These are phyloP conservation scores for Ceratobasidium papillatum DNA, from an alignment of 1,284 basidiomycete genomes.

Conservation along the genomic window DNA sequence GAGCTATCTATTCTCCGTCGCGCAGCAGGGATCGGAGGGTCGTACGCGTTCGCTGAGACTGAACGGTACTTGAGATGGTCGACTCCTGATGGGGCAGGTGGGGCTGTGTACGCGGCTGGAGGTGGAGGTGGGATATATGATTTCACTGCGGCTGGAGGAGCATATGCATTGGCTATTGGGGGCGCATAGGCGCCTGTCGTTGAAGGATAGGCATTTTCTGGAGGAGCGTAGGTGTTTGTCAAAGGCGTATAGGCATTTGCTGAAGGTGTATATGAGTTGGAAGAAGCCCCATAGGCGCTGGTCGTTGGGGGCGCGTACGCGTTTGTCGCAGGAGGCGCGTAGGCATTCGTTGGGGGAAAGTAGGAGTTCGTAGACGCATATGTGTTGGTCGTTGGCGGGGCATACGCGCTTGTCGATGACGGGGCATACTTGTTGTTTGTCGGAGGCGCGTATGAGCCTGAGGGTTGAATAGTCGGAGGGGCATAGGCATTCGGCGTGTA, in stretches of 20 bases:
- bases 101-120: constrained; percentile 42
- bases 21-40: constrained; percentile 68
- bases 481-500: constrained; percentile 41
- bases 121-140: constrained; percentile 51
- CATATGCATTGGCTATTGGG: constrained; percentile 4
- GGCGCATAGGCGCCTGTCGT: constrained; percentile 33
- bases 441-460: constrained; percentile 45
- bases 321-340: constrained; percentile 37
- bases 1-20: constrained; percentile 34
- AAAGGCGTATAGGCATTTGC: constrained; percentile 40
- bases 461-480: constrained; percentile 41
- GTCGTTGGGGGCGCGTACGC: constrained; percentile 40
- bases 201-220: constrained; percentile 19
- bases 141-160: constrained; percentile 23
- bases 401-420: constrained; percentile 48
- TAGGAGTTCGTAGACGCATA: constrained; percentile 5
- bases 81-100: constrained; percentile 48
- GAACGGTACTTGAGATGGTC: constrained; percentile 58
- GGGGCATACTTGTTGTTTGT: constrained; percentile 36
- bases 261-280: constrained; percentile 40
- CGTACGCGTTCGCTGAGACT: constrained; percentile 76
- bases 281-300: constrained; percentile 45
- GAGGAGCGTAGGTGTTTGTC: constrained; percentile 44
- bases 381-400: constrained; percentile 42
- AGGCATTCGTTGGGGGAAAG: too few species aligned